Base-by-base conservation (phyloP, 371 early-diverging fungal genomes). In the Nematocida ausubeli region DNA sequence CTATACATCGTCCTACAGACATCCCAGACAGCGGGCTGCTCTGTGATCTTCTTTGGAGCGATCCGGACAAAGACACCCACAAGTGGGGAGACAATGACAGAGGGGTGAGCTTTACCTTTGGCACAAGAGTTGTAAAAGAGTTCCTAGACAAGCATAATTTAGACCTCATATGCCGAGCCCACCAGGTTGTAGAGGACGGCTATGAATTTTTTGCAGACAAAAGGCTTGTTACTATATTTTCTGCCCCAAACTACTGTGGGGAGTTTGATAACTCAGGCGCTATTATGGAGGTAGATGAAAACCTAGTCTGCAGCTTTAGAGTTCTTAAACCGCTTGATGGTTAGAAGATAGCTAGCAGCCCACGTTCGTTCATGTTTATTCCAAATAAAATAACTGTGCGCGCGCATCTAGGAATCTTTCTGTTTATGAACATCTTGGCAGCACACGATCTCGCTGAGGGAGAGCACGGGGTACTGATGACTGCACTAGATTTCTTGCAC, bases 11-110 rank as follows among this genome's bases (percentile, higher is more conserved):
- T 70, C 90, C 93, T 80, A 93, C 95, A 85, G 98, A 99, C 86
- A 92, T 96, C 51, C 98, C 99, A 34, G 95, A 96, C 82, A 93
- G 95, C 83, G 99, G 99, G 40, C 91, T 93, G 14, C 95, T 96
- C 92, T 93, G 94, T 35, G 99, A 98, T 82, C 84, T 98, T 69
- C 87, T 98, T 39, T 98, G 99, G 99, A 93, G 94, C 26, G 99
- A 98, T 87, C 99, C 99, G 16, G 97, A 97, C 81, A 95, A 95
- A 83, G 66, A 51, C 1, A 91, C 95, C 82, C 90, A 91, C 40
- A 91, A 91, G 37, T 95, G 95, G 95, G 93, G 92, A 83, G 94
- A 95, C 80, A 97, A 94, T 84, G 98, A 95, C 69, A 89, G 98
- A 50, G 98, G 98, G 3, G 96, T 97, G 34, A 96, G 97, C 49